Evolutionary conservation across 2,329 filamentous ascomycete species (phyloP).

Genomic region (Calonectria crousiana): DNA sequence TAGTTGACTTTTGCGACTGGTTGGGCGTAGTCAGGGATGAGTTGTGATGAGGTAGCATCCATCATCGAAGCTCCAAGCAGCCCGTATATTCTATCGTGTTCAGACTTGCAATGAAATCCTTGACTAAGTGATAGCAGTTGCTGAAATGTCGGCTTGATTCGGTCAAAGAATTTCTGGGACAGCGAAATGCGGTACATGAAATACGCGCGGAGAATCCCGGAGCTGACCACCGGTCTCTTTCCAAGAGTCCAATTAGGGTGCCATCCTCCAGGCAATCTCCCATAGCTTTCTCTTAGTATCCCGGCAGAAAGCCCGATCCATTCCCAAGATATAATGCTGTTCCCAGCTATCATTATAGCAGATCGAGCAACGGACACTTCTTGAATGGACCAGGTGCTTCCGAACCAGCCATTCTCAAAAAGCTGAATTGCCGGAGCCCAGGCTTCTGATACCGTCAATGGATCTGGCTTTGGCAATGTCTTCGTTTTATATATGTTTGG

Average conservation of each 20-base stretch:
- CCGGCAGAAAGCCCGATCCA: constrained; percentile 7
- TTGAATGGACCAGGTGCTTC: constrained; percentile 12
- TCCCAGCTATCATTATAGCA: not conserved
- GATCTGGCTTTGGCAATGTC: not conserved
- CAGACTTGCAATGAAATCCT: not conserved
- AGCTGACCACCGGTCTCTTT: not conserved
- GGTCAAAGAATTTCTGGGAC: constrained; percentile 2
- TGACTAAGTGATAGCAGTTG: not conserved
- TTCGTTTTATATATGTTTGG: not conserved
- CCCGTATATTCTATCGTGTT: not conserved
- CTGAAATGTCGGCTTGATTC: not conserved
- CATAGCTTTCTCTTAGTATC: constrained; percentile 11
- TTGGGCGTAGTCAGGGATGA: not conserved
- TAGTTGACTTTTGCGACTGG: not conserved
- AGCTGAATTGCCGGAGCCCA: not conserved
- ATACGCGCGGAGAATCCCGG: constrained; percentile 11
- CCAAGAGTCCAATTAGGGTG: not conserved
- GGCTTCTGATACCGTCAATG: not conserved
- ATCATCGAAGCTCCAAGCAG: not conserved
- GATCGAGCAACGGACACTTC: constrained; percentile 1
- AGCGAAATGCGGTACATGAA: constrained; percentile 18
- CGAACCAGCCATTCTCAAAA: constrained; percentile 10
- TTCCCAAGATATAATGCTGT: not conserved
- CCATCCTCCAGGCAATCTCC: not conserved
- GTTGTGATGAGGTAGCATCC: not conserved